A percentile compares a stretch with the other conserved stretches of the same genome.
phyloP scores from a whole-genome alignment of 73 alveolate species.

The Durusdinium trenchii region DNA sequence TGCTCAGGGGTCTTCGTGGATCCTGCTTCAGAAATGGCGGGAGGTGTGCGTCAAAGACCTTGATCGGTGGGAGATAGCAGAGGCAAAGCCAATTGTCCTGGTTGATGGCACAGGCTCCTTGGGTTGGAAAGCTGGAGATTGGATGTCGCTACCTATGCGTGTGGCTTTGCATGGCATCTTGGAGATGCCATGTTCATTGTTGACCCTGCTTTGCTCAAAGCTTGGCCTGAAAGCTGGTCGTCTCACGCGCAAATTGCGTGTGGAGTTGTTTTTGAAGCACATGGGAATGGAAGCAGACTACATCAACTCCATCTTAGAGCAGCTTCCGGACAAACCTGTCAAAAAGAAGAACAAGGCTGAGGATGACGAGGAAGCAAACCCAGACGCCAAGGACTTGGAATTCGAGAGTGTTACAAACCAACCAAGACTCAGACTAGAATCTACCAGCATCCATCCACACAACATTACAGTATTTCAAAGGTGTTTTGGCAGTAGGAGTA shows the following conservation, averaged over 20 bases:
- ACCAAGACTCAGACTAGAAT: neutral
- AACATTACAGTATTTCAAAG: no score
- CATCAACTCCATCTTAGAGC: neutral
- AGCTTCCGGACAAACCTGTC: slow-evolving; percentile 13
- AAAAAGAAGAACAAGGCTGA: neutral
- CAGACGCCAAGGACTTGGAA: neutral
- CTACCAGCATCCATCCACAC: no score
- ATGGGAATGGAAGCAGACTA: neutral
- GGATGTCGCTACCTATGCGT: neutral
- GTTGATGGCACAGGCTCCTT: neutral
- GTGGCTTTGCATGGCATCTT: slow-evolving; percentile 5
- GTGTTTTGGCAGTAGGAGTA: no score
- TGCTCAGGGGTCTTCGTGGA: neutral
- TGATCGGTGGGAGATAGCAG: neutral
- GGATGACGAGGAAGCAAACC: neutral
- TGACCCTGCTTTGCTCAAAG: neutral
- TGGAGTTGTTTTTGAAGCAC: neutral
- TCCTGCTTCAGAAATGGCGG: neutral
- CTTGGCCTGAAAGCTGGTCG: neutral
- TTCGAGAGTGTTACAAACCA: neutral
- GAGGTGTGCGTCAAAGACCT: neutral
- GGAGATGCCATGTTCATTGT: no score
- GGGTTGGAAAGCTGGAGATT: neutral
- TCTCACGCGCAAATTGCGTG: neutral
- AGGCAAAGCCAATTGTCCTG: neutral